A percentile compares a stretch with the other conserved stretches of the same genome.
Evolutionary conservation across 1,284 basidiomycete species (phyloP).

Genomic region (Pisolithus thermaeus): DNA sequence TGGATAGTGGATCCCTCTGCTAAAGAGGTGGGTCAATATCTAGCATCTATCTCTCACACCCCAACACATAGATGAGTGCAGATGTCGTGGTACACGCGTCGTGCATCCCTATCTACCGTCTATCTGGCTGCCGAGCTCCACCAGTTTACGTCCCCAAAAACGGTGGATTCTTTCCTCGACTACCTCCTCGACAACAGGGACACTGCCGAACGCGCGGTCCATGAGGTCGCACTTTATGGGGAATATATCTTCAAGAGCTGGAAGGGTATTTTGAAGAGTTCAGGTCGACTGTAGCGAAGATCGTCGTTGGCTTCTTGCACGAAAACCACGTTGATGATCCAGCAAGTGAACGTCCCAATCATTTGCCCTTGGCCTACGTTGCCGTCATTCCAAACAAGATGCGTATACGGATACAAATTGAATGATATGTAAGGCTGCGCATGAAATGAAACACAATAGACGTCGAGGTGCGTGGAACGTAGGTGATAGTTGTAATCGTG

Average conservation of each 20-base stretch:
- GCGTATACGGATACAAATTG: slow-evolving; percentile 16
- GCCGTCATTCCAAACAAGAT: slow-evolving; percentile 11
- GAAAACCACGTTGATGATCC: too few relatives aligned
- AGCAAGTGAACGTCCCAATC: background rate
- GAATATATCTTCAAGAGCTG: slow-evolving; percentile 62
- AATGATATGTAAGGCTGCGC: slow-evolving; percentile 5
- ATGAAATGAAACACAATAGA: background rate
- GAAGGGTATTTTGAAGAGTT: slow-evolving; percentile 61
- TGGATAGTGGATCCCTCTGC: slow-evolving; percentile 44
- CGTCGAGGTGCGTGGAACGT: background rate
- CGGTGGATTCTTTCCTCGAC: slow-evolving; percentile 60
- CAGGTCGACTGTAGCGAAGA: slow-evolving; percentile 37
- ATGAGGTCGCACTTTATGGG: slow-evolving; percentile 48
- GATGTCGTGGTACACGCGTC: slow-evolving; percentile 63
- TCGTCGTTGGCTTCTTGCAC: too few relatives aligned
- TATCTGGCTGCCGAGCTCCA: slow-evolving; percentile 72
- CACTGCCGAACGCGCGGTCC: slow-evolving; percentile 37
- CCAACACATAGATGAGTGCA: slow-evolving; percentile 23
- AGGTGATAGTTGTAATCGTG: slow-evolving; percentile 8
- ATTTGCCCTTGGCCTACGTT: background rate
- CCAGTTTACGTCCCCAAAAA: slow-evolving; percentile 63
- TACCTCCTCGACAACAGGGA: slow-evolving; percentile 47
- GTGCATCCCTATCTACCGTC: slow-evolving; percentile 55
- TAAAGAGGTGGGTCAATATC: slow-evolving; percentile 42
- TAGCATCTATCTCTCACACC: background rate